phyloP scores from a whole-genome alignment of 2,329 filamentous ascomycete genomes.

The Botrytis galanthina region DNA sequence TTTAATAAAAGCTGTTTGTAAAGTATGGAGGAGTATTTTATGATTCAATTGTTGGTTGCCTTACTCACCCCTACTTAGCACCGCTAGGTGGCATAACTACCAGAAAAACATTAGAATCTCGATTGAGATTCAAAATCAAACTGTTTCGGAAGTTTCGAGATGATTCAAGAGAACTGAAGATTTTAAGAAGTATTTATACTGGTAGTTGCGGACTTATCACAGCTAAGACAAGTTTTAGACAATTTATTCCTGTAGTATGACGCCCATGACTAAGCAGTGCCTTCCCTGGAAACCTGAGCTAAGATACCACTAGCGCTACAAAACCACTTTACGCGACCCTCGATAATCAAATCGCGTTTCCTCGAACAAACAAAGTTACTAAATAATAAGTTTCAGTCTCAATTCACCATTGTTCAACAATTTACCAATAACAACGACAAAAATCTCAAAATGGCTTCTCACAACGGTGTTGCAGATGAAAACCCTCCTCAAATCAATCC shows the following conservation, averaged over 20 bases:
- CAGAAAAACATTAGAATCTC: background rate
- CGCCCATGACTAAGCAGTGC: background rate
- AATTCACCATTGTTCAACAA: background rate
- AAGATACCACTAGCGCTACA: background rate
- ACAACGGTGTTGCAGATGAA: slow-evolving; percentile 33
- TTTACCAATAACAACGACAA: background rate
- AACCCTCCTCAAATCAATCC: slow-evolving; percentile 56
- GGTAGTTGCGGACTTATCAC: background rate
- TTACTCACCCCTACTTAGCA: background rate
- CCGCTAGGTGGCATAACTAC: background rate
- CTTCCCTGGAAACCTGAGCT: background rate
- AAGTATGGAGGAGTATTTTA: background rate
- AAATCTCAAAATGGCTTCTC: slow-evolving; percentile 21
- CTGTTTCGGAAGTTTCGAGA: background rate
- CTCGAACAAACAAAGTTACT: background rate
- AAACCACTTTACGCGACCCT: slow-evolving; percentile 17
- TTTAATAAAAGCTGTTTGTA: background rate
- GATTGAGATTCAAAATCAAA: background rate
- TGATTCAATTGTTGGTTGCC: background rate
- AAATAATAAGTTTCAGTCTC: background rate
- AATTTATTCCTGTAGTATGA: background rate
- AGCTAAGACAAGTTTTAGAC: background rate
- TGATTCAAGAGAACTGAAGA: background rate
- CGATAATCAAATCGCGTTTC: slow-evolving; percentile 12
- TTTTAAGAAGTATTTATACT: background rate